Conservation (phyloP, 2,329 filamentous ascomycete genomes). For the Zasmidium cellare region DNA sequence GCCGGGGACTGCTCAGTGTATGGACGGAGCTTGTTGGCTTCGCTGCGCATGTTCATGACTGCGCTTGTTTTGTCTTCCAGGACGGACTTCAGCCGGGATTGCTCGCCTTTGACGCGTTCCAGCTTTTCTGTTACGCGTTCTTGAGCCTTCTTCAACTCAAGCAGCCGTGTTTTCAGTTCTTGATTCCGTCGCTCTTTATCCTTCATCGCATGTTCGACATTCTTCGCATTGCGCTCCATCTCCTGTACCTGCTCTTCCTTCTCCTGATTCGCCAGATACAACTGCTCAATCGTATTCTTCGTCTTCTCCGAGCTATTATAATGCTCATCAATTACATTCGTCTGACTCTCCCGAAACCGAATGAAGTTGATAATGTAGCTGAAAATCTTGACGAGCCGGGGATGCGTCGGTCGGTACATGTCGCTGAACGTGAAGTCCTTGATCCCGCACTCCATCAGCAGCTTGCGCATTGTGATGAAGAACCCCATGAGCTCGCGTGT, state of each 20-base stretch:
- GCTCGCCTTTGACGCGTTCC: constrained; percentile 79
- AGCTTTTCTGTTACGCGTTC: constrained; percentile 79
- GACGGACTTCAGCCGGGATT: constrained; percentile 69
- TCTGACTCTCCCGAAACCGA: constrained; percentile 91
- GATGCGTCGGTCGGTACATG: constrained; percentile 85
- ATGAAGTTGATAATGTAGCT: constrained; percentile 99
- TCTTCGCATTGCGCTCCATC: constrained; percentile 75
- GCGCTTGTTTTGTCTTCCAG: constrained; percentile 72
- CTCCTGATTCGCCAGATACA: constrained; percentile 84
- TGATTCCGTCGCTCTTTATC: constrained; percentile 86
- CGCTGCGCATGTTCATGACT: constrained; percentile 72
- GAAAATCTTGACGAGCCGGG: constrained; percentile 90
- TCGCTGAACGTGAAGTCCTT: constrained; percentile 93
- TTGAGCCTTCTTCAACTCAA: constrained; percentile 79
- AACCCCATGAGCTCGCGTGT: constrained; percentile 95
- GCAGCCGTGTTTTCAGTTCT: constrained; percentile 76
- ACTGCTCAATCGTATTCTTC: constrained; percentile 81
- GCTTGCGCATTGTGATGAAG: constrained; percentile 76
- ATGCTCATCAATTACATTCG: constrained; percentile 83
- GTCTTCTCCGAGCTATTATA: constrained; percentile 87
- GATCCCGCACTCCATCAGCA: constrained; percentile 84
- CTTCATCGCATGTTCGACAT: constrained; percentile 76
- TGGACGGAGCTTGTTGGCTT: constrained; percentile 84
- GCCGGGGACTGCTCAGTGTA: constrained; percentile 89
- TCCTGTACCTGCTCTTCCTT: constrained; percentile 78